These are phyloP conservation scores for Epichloe typhina DNA, from an alignment of 2,329 filamentous ascomycete genomes.

Conservation along the genomic window DNA sequence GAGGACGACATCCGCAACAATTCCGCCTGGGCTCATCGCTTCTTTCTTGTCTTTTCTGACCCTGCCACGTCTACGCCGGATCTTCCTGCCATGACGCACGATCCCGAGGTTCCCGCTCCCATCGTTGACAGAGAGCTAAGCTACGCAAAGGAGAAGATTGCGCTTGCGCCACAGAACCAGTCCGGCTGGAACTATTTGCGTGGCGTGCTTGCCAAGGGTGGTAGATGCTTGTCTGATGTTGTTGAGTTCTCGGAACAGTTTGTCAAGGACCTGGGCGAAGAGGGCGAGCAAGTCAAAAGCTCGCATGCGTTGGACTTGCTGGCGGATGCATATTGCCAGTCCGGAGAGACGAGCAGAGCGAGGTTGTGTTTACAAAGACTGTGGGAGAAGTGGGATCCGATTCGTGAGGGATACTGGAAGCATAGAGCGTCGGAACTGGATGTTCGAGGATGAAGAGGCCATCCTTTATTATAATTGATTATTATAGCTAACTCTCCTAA, in stretches of 20 bases:
- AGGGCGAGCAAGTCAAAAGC: conserved; percentile 40
- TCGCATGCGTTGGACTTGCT: conserved; percentile 59
- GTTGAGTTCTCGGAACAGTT: conserved; percentile 39
- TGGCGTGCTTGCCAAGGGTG: conserved; percentile 59
- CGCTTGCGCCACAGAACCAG: conserved; percentile 79
- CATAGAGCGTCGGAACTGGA: conserved; percentile 26
- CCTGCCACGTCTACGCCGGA: conserved; percentile 34
- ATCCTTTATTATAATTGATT: too few species aligned
- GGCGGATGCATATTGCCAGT: conserved; percentile 51
- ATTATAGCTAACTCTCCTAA: too few species aligned
- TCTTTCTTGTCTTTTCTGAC: conserved; percentile 73
- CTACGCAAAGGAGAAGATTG: conserved; percentile 61
- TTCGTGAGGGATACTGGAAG: conserved; percentile 86
- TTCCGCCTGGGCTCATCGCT: conserved; percentile 93
- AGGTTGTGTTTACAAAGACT: conserved; percentile 58
- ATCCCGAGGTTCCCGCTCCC: conserved; percentile 43
- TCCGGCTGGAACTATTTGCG: conserved; percentile 87
- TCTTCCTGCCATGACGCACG: conserved; percentile 36
- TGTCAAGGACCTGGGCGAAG: conserved; percentile 32
- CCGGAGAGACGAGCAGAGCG: conserved; percentile 47
- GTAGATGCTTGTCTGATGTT: conserved; percentile 31
- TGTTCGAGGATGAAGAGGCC: too few species aligned
- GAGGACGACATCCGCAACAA: conserved; percentile 83
- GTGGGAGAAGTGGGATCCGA: conserved; percentile 77
- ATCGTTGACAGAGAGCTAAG: conserved; percentile 62